Percentiles rank a stretch among this genome's conserved stretches.
phyloP scores from a whole-genome alignment of 306 rosid species.

The Pyrus betulifolia region DNA sequence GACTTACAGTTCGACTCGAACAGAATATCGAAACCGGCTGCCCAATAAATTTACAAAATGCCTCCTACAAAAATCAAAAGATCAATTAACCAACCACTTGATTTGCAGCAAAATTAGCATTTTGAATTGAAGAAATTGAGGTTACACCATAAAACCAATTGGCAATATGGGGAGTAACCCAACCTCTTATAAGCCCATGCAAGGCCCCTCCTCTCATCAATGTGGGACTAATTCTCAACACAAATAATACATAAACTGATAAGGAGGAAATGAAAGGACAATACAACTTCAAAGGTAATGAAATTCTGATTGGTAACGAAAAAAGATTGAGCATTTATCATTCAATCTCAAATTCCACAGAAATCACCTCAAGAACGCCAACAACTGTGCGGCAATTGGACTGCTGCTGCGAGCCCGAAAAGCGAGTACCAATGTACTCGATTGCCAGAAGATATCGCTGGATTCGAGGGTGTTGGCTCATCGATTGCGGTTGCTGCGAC shows the following conservation, averaged over 20 bases:
- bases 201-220: no score
- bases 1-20: conserved; percentile 91
- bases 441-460: conserved; percentile 81
- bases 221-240: no score
- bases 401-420: conserved; percentile 90
- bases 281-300: neutral
- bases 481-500: conserved; percentile 10
- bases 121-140: neutral
- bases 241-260: neutral
- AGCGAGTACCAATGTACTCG: conserved; percentile 81
- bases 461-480: conserved; percentile 38
- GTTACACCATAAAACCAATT: no score
- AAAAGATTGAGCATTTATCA: neutral
- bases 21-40: conserved; percentile 63
- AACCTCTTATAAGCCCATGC: no score
- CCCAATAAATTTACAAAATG: conserved; percentile 77
- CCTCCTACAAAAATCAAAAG: conserved; percentile 42
- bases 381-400: conserved; percentile 64
- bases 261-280: neutral
- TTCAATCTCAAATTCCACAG: neutral
- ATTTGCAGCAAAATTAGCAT: neutral
- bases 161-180: no score
- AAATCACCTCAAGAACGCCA: conserved; percentile 71
- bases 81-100: neutral
- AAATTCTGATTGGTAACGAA: neutral